phyloP scores from a whole-genome alignment of 306 rosid genomes.

The Cyamopsis tetragonoloba region DNA sequence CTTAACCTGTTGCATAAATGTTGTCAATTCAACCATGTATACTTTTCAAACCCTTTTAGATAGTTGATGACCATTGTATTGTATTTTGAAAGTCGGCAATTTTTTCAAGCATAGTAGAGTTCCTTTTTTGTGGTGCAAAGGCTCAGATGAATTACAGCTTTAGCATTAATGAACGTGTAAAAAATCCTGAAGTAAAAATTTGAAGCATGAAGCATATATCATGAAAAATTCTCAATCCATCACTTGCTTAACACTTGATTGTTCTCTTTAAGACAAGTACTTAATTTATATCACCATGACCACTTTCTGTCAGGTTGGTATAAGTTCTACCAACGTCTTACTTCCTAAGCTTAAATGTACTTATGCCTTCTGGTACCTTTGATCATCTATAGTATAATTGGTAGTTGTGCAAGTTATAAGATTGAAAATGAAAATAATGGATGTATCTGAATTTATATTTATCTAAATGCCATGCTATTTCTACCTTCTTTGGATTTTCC shows the following conservation, averaged over 20 bases:
- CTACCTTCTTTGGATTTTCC: background rate
- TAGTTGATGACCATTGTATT: background rate
- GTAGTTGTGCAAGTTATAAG: conserved; percentile 11
- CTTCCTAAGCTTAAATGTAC: conserved; percentile 6
- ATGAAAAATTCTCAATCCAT: background rate
- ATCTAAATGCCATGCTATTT: background rate
- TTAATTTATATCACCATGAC: too few species aligned
- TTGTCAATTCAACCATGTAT: background rate
- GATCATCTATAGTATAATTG: background rate
- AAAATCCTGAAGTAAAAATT: background rate
- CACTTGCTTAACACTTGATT: background rate
- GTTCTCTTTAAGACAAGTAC: background rate
- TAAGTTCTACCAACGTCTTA: background rate
- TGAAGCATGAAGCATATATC: background rate
- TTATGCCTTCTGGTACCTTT: background rate
- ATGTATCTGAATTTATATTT: conserved; percentile 7
- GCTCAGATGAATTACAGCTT: background rate
- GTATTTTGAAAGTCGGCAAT: background rate
- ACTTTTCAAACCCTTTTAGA: background rate
- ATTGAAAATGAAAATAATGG: conserved; percentile 4
- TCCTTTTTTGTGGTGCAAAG: background rate
- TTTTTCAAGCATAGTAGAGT: background rate
- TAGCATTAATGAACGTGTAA: background rate
- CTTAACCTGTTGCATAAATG: background rate
- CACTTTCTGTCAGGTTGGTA: too few species aligned